Base-by-base conservation (phyloP, 306 rosid genomes). In the Aeschynomene evenia region DNA sequence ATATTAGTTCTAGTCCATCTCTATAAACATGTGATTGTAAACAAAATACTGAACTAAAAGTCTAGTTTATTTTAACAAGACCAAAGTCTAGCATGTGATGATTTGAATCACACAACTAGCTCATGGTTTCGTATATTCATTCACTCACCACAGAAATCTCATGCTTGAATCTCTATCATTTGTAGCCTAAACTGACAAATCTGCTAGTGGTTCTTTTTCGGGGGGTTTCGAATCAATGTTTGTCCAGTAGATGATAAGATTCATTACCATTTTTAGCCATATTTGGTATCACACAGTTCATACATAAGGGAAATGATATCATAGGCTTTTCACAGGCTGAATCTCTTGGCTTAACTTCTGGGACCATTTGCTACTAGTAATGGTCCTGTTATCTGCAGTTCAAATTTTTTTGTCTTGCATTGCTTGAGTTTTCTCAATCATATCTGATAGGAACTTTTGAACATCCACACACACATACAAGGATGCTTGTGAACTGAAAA, bases 281-380 rank as follows among this genome's bases (percentile, higher is more conserved):
- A 3, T 22, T 22, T 22, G 53, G n/a, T 60, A 10, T 16, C 51
- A 49, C 19, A 33, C 40, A 20, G 26, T 34, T n/a, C 31, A 72
- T 12, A n/a, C n/a, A n/a, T n/a, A n/a, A n/a, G n/a, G n/a, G n/a
- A 49, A 49, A 68, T 21, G 26, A 18, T 60, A 61, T 50, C 15
- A 39, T 50, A n/a, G 59, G 29, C 49, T 37, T 26, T 36, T 51
- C 33, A 51, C 11, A 8, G 6, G 37, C 55, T 13, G 15, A 43
- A 54, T 65, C 39, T 53, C 57, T 28, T 63, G 33, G 46, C 46
- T 51, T 63, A 54, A 15, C 53, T 53, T 66, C 23, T 33, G 69
- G 80, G 66, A 73, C 71, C 78, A 73, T 63, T 51, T 63, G 65
- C 48, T 63, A 36, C 34, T 36, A 6, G 28, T 50, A 16, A 29